These are phyloP conservation scores for Candida patagonica DNA, from an alignment of 805 yeast genomes.

Conservation along the genomic window DNA sequence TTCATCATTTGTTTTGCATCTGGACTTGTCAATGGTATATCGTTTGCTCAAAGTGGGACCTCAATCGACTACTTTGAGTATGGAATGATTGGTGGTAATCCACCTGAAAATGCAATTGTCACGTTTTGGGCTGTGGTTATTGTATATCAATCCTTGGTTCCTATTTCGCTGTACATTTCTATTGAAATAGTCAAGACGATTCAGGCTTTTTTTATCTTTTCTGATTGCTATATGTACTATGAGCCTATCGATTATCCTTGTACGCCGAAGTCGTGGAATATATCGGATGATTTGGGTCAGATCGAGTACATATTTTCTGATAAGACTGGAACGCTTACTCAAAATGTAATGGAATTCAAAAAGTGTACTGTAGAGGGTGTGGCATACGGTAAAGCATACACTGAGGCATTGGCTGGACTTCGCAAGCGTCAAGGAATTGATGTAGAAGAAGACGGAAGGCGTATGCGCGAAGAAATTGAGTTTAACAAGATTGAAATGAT, in stretches of 20 bases:
- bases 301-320: constrained; percentile 76
- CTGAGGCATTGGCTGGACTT: constrained; percentile 65
- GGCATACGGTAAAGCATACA: constrained; percentile 65
- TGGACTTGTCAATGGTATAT: constrained; percentile 62
- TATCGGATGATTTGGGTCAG: constrained; percentile 79
- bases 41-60: constrained; percentile 34
- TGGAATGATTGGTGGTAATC: constrained; percentile 49
- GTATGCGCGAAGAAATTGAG: constrained; percentile 38
- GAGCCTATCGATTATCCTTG: constrained; percentile 66
- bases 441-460: constrained; percentile 41
- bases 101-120: constrained; percentile 59
- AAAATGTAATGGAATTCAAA: constrained; percentile 76
- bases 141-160: constrained; percentile 69
- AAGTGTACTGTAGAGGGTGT: constrained; percentile 65
- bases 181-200: constrained; percentile 72
- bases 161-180: constrained; percentile 70
- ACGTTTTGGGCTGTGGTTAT: constrained; percentile 68
- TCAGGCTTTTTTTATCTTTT: constrained; percentile 69
- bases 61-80: constrained; percentile 53
- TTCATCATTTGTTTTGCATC: constrained; percentile 61
- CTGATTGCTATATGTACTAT: constrained; percentile 64
- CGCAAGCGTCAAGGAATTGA: constrained; percentile 59
- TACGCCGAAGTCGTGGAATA: constrained; percentile 76
- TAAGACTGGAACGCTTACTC: constrained; percentile 78
- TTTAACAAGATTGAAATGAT: constrained; percentile 44